Base-by-base conservation (phyloP, 805 yeast genomes). In the Priceomyces fermenticarens region DNA sequence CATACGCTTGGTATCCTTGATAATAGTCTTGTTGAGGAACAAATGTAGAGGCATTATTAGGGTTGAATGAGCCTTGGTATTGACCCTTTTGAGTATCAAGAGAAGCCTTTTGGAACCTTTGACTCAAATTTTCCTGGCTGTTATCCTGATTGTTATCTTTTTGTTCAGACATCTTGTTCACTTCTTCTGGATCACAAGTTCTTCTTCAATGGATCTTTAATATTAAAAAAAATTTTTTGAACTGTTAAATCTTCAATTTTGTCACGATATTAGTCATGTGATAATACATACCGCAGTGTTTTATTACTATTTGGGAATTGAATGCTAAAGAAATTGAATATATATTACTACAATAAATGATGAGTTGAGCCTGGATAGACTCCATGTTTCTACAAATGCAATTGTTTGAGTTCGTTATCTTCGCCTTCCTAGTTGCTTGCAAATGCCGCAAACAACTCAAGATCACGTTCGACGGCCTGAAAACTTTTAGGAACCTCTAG, bases 41-140 rank as follows among this genome's bases (percentile, higher is more conserved):
- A 59, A 78, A 77, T 10, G 76, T 37, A 46, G 70, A 70, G 9
- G 75, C 75, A 30, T 66, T 67, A 46, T 65, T 70, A 25, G 85
- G 80, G 51, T 80, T 76, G 62, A 55, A 78, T 37, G 57, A 35
- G 12, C 32, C 29, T 25, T 36, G 38, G 32, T 32, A 41, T 26
- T 37, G 49, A 31, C 48, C 50, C 33, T 42, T 54, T 25, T 48
- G 47, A 27, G 51, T 60, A 25, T 58, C 62, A 47, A 76, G 43
- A 42, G 68, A 63, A 44, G 72, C 50, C 47, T 73, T 67, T 47
- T 66, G 72, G 52, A 77, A 54, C 48, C 69, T 72, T 46, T 67
- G 63, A 35, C 69, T 56, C 63, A 75, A 60, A 41, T 72, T 62
- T 50, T 74, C 73, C 45, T 66, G 67, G 48, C 58, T 65, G 13